Evolutionary conservation across 371 early-diverging fungal genomes (phyloP).

Genomic region (Mortierella sp.): DNA sequence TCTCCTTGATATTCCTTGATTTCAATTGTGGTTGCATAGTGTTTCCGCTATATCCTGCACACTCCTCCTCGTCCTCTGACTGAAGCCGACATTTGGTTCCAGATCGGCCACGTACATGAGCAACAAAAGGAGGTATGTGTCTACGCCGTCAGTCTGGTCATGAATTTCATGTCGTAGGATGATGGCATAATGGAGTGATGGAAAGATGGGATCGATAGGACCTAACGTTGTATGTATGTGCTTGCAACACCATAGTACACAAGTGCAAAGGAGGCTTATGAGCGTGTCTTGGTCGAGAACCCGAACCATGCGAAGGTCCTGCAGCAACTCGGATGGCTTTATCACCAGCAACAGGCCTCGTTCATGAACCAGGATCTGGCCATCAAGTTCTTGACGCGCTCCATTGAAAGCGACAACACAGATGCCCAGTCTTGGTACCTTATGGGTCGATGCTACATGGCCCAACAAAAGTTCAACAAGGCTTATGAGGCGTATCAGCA

Average conservation of each 20-base stretch:
- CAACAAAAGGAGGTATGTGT: slow-evolving; percentile 92
- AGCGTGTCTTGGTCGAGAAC: slow-evolving; percentile 88
- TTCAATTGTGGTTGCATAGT: slow-evolving; percentile 57
- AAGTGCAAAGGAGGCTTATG: slow-evolving; percentile 92
- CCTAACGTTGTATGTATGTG: neutral
- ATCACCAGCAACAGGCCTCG: slow-evolving; percentile 84
- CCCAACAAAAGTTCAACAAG: slow-evolving; percentile 92
- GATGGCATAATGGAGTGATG: too few species aligned
- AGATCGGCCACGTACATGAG: slow-evolving; percentile 97
- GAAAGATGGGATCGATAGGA: too few species aligned
- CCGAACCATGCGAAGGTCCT: slow-evolving; percentile 96
- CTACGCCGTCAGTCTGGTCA: neutral
- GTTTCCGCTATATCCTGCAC: slow-evolving; percentile 91
- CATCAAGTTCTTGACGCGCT: slow-evolving; percentile 83
- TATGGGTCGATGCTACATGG: slow-evolving; percentile 97
- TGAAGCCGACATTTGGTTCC: slow-evolving; percentile 96
- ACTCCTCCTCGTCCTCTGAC: slow-evolving; percentile 96
- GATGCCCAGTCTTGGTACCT: slow-evolving; percentile 97
- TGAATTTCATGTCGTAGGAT: too few species aligned
- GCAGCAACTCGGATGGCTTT: slow-evolving; percentile 97
- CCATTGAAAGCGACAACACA: slow-evolving; percentile 85
- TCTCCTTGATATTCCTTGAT: neutral
- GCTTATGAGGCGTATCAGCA: slow-evolving; percentile 99
- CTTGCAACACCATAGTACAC: slow-evolving; percentile 60
- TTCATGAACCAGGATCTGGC: slow-evolving; percentile 89